A percentile compares a stretch with the other conserved stretches of the same genome.
Conservation (phyloP, 169 alveolate genomes). For the Eimeria nieschulzi region DNA sequence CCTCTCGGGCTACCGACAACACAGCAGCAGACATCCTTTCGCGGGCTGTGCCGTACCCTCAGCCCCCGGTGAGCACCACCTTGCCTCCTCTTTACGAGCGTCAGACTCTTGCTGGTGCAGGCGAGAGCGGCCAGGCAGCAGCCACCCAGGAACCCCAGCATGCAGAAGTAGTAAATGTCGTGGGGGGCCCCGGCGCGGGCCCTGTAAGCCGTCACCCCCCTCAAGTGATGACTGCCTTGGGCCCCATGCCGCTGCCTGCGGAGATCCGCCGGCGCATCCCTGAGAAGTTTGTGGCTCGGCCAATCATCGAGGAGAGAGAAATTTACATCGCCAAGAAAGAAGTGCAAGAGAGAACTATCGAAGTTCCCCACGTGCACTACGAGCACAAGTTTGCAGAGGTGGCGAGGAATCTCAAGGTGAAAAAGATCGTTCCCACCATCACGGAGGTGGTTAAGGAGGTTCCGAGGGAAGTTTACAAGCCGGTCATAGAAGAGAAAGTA, state of each 20-base stretch:
- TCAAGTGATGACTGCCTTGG: constrained; percentile 88
- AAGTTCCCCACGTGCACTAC: constrained; percentile 88
- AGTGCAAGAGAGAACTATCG: constrained; percentile 86
- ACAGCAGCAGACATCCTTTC: not conserved
- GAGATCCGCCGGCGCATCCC: constrained; percentile 86
- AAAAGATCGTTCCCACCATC: constrained; percentile 84
- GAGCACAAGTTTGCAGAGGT: constrained; percentile 87
- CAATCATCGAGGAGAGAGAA: constrained; percentile 87
- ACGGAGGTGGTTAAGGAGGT: constrained; percentile 85
- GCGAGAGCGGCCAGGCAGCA: not conserved
- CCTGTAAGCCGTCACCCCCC: constrained; percentile 81
- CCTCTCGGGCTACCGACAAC: constrained; percentile 16
- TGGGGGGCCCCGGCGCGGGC: constrained; percentile 13
- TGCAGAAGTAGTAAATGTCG: not conserved
- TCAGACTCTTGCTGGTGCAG: not conserved
- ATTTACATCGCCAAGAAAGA: constrained; percentile 87
- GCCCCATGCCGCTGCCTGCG: constrained; percentile 88
- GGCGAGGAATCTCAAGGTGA: constrained; percentile 81
- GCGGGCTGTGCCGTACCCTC: constrained; percentile 33
- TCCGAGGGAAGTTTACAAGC: constrained; percentile 85
- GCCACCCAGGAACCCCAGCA: not conserved
- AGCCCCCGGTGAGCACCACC: constrained; percentile 38
- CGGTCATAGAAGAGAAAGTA: constrained; percentile 88
- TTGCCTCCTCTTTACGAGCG: constrained; percentile 55
- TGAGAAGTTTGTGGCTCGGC: constrained; percentile 88